Base-by-base conservation (phyloP, 352 stramenopile species). In the Phytophthora capsici region DNA sequence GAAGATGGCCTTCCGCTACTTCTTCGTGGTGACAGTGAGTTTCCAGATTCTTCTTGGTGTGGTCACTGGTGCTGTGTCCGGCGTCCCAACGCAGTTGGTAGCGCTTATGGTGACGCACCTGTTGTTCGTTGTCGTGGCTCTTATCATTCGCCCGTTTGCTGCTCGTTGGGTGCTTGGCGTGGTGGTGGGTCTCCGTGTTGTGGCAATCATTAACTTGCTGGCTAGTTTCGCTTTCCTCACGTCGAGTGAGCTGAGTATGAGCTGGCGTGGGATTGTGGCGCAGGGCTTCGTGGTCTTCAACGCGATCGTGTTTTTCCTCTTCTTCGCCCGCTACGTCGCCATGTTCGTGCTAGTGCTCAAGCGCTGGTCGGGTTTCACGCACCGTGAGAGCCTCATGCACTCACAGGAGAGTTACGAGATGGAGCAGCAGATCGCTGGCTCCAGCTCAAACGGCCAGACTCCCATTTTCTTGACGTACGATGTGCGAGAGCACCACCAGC, bases 251-350 rank as follows among this genome's bases (percentile, higher is more conserved):
- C 59, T 89, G 37, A 64, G 69, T 25, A 74, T 53, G 7, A 38
- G 62, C 2, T 67, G 51, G 51, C 81, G 82, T 30, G 68, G 63
- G 4, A 63, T 60, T 13, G 47, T 90, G 17, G 81, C 84, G 8
- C 78, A 88, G 38, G 57, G 58, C 20, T 87, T 90, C 25, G 78
- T 90, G 37, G 58, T 79, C 5, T 63, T 86, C 61, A 93, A 93
- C 55, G 78, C 82, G 28, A 38, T 81, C 41, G 62, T 90, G 3
- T 71, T 93, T 13, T 60, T 90, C 16, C 20, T 78, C 25, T 74
- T 89, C 9, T 90, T 89, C 43, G 67, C 77, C 19, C 81, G 84
- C 20, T 81, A 88, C 51, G 63, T 90, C 14, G 66, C 80, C 1
- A 79, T 90, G 52, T 84, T 90, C 44, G 45, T 88, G 19, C 58